Conservation (phyloP, 345 rosid species). For the Linum trigynum region DNA sequence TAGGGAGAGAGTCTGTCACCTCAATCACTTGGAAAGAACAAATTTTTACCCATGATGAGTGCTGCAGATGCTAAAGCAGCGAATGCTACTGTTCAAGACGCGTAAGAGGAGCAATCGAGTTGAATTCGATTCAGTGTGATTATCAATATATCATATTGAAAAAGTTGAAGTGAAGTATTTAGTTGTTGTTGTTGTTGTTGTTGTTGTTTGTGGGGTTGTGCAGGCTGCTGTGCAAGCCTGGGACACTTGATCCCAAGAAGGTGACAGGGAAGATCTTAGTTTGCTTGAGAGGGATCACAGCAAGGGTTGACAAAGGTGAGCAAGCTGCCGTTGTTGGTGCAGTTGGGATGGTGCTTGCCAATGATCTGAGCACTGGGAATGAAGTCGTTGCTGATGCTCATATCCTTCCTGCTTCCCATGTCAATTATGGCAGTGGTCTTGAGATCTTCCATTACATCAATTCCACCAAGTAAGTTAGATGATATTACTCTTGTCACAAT, state of each 20-base stretch:
- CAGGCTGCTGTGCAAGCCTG: constrained; percentile 12
- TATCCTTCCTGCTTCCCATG: constrained; percentile 40
- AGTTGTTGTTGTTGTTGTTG: neutral
- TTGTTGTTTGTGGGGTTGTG: neutral
- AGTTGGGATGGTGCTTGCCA: constrained; percentile 42
- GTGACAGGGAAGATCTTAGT: constrained; percentile 57
- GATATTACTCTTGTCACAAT: neutral
- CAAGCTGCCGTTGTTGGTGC: constrained; percentile 37
- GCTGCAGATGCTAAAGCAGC: constrained; percentile 44
- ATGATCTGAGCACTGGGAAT: constrained; percentile 19
- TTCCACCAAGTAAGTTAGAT: constrained; percentile 28
- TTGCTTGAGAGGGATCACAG: constrained; percentile 27
- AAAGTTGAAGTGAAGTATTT: neutral
- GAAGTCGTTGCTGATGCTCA: constrained; percentile 28
- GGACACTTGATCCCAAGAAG: constrained; percentile 41
- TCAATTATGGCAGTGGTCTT: constrained; percentile 29
- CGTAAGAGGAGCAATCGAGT: constrained; percentile 35
- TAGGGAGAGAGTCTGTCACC: constrained; percentile 76
- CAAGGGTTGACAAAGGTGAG: constrained; percentile 26
- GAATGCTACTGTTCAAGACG: constrained; percentile 37
- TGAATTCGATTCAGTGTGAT: neutral
- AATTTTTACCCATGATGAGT: constrained; percentile 45
- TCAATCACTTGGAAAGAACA: constrained; percentile 30
- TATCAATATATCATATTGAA: neutral
- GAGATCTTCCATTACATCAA: constrained; percentile 30